Conservation (phyloP, 2,329 filamentous ascomycete genomes). For the Malbranchea zuffiana region DNA sequence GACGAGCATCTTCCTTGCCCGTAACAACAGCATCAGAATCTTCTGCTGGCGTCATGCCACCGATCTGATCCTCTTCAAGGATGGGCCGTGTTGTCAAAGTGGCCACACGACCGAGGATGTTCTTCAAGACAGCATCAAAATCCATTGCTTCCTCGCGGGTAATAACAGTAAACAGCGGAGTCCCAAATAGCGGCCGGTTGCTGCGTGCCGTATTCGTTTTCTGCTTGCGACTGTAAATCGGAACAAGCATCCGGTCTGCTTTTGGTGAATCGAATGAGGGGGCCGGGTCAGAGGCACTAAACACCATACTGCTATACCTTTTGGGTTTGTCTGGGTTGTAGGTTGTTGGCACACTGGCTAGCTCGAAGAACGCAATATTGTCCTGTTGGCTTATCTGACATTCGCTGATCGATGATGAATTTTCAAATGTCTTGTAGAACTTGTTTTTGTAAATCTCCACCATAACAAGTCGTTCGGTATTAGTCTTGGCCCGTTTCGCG, state of each 20-base stretch:
- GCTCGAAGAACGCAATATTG: constrained; percentile 61
- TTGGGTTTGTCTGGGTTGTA: constrained; percentile 48
- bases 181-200: constrained; percentile 29
- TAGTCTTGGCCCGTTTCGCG: constrained; percentile 41
- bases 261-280: constrained; percentile 34
- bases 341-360: constrained; percentile 71
- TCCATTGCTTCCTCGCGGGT: constrained; percentile 59
- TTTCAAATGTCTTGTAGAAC: constrained; percentile 78
- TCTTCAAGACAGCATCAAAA: constrained; percentile 64
- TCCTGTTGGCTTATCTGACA: constrained; percentile 52
- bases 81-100: constrained; percentile 63
- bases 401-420: constrained; percentile 57
- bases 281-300: constrained; percentile 29
- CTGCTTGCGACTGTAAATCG: constrained; percentile 37
- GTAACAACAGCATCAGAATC: constrained; percentile 62
- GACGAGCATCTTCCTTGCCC: constrained; percentile 50
- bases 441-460: constrained; percentile 72
- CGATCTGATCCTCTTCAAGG: constrained; percentile 43
- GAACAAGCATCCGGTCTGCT: constrained; percentile 38
- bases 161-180: constrained; percentile 56
- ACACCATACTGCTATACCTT: constrained; percentile 23
- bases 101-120: constrained; percentile 64
- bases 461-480: constrained; percentile 56
- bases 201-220: constrained; percentile 20
- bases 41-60: constrained; percentile 36